Conservation (phyloP, 192 early-diverging fungal species). For the Rhizophagus sp. region DNA sequence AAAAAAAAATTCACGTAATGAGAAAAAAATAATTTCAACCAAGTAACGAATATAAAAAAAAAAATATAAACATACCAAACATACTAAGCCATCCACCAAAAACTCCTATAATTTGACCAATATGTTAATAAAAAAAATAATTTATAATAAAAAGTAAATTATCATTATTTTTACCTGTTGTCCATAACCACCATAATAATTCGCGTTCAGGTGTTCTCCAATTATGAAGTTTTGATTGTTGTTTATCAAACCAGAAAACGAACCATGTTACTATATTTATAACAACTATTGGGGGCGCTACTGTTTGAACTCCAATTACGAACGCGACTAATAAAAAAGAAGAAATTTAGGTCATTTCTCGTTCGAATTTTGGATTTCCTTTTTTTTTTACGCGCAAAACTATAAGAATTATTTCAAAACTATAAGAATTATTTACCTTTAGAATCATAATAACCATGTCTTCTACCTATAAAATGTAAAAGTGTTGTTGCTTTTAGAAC, state of each 20-base stretch:
- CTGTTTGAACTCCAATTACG: conserved; percentile 3
- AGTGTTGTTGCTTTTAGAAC: conserved; percentile 8
- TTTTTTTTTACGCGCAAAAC: not conserved
- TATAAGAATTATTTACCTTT: conserved; percentile 10
- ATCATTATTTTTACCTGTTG: conserved; percentile 8
- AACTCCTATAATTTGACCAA: conserved; percentile 2
- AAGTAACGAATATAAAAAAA: not conserved
- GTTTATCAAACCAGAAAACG: conserved; percentile 27
- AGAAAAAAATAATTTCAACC: not conserved
- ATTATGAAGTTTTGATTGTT: conserved; percentile 17
- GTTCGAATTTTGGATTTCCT: too few relatives aligned
- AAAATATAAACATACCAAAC: conserved; percentile 11
- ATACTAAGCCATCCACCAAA: conserved; percentile 27
- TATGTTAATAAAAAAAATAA: not conserved
- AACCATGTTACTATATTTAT: conserved; percentile 25
- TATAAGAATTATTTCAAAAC: too few relatives aligned
- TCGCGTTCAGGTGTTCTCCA: conserved; percentile 28
- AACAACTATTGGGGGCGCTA: conserved; percentile 16
- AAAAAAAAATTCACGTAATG: not conserved
- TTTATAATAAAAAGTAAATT: too few relatives aligned
- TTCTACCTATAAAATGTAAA: conserved; percentile 6
- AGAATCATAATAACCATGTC: conserved; percentile 20
- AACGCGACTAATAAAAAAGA: not conserved
- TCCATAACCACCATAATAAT: conserved; percentile 29
- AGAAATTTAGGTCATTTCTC: too few relatives aligned